These are phyloP conservation scores for Meredithiella fracta DNA, from an alignment of 2,329 filamentous ascomycete genomes.

Conservation along the genomic window DNA sequence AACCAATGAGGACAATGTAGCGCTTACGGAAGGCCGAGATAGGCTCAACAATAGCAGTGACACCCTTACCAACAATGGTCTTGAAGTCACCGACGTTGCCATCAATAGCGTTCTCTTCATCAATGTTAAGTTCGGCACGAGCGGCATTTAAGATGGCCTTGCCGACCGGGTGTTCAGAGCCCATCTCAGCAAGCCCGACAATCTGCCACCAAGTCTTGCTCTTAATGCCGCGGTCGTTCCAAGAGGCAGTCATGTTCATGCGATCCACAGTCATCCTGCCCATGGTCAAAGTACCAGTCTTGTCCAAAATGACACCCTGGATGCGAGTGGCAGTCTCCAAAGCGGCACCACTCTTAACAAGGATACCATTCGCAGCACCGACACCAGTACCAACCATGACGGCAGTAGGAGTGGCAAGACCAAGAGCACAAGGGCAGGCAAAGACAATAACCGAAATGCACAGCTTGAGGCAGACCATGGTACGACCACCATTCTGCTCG, in stretches of 20 bases:
- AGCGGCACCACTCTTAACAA: conserved; percentile 93
- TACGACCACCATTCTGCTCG: conserved; percentile 66
- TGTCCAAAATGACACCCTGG: conserved; percentile 81
- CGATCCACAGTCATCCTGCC: conserved; percentile 89
- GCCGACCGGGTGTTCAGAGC: conserved; percentile 92
- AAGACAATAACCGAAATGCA: conserved; percentile 98
- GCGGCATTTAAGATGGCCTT: conserved; percentile 66
- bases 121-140: conserved; percentile 57
- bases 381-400: conserved; percentile 99
- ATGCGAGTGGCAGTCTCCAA: conserved; percentile 82
- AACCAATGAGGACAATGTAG: conserved; percentile 72
- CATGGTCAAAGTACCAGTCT: conserved; percentile 86
- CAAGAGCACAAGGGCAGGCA: conserved; percentile 92
- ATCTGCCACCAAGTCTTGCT: conserved; percentile 86
- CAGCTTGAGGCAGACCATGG: conserved; percentile 94
- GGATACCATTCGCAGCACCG: conserved; percentile 84
- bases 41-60: conserved; percentile 69
- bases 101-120: conserved; percentile 56
- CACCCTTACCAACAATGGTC: conserved; percentile 67
- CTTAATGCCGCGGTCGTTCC: conserved; percentile 52
- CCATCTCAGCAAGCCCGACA: conserved; percentile 86
- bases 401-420: conserved; percentile 84
- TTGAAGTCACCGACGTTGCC: conserved; percentile 76
- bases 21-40: conserved; percentile 31
- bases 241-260: conserved; percentile 46